Evolutionary conservation across 163 green algal genomes (phyloP), one percentile per base, ranked within the genome.

Genomic region (Trebouxia gelatinosa): DNA sequence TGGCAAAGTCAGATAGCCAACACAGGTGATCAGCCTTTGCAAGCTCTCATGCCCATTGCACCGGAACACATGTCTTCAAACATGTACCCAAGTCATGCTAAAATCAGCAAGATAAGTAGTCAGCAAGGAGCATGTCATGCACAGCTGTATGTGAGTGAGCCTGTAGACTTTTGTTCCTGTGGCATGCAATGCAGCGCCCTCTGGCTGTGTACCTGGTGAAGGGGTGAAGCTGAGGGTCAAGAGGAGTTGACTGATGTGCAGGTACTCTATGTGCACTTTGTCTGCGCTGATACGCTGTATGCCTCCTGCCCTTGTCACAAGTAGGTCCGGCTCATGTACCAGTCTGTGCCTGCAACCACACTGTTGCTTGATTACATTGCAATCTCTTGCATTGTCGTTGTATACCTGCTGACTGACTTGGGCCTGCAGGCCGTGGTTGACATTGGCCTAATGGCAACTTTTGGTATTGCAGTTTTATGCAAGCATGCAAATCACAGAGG

Each of bases 211-310:
- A 43, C 50, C 51, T n/a, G 66, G 72, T 13, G 83, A 84, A 0
- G 90, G 86, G 26, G 84, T 50, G 78, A 94, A 94, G 78, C 81
- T 90, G 32, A 93, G 50, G 31, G 80, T 86, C 5, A 92, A 64
- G 26, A 78, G 75, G 21, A 93, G 57, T 5, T 80, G 68, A 0
- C 74, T 85, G 3, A 94, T 75, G 28, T 46, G 38, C 40, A 91
- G 50, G 28, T 67, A 37, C 70, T 92, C 88, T 34, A 92, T 87
- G 81, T 94, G 94, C 31, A 93, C 71, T 82, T 95, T 95, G 32
- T 80, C 80, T 32, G 50, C 37, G 0, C 65, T 23, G 11, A 86
- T 32, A 28, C 51, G 38, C 19, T 54, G 39, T 74, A 51, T 29
- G 35, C 37, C 19, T 59, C 75, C 81, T 57, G 78, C 77, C 37